Evolutionary conservation across 2,329 filamentous ascomycete species (phyloP).

Genomic region (Sclerotinia glacialis): DNA sequence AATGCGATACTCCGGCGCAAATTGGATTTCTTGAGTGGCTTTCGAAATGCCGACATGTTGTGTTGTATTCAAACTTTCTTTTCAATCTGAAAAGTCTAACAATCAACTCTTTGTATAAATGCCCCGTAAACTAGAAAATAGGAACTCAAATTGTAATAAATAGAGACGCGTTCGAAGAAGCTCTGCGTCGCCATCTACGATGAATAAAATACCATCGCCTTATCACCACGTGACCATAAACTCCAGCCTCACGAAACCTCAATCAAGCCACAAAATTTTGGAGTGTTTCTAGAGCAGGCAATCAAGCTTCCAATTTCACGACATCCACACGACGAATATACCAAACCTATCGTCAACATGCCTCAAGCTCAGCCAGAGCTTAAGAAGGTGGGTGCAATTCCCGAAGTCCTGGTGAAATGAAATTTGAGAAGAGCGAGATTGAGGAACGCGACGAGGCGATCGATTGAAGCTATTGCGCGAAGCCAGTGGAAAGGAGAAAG

Average conservation of each 20-base stretch:
- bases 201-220: constrained; percentile 6
- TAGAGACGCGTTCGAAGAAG: neutral
- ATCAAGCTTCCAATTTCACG: constrained; percentile 19
- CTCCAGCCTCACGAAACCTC: constrained; percentile 23
- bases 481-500: neutral
- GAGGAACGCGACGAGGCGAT: constrained; percentile 23
- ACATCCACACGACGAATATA: constrained; percentile 22
- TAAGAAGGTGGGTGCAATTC: constrained; percentile 71
- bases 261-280: constrained; percentile 24
- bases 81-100: too few species aligned
- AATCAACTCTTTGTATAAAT: neutral
- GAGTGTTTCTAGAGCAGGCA: constrained; percentile 9
- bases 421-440: neutral
- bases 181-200: constrained; percentile 6
- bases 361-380: constrained; percentile 98
- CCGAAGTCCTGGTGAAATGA: neutral
- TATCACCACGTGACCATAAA: constrained; percentile 36
- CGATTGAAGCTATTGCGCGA: constrained; percentile 24
- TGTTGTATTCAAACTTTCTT: neutral
- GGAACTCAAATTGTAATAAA: neutral
- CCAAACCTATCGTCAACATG: constrained; percentile 55
- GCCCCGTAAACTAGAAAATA: neutral
- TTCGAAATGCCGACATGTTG: constrained; percentile 42
- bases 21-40: constrained; percentile 56
- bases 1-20: constrained; percentile 56